Conservation (phyloP, 441 rosid genomes). For the Cnidoscolus chayamansa region DNA sequence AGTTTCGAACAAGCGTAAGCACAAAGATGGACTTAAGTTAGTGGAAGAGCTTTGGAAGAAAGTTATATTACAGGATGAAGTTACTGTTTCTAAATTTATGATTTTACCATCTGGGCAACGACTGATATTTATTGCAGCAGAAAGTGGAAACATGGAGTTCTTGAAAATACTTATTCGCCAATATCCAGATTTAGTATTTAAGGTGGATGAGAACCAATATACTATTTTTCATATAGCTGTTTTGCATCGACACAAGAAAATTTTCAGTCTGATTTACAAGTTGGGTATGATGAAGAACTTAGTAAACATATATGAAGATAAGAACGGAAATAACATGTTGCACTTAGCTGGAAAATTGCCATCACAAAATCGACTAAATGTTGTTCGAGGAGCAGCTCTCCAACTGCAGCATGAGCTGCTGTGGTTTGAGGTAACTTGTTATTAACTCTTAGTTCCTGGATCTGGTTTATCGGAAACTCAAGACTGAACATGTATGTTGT, state of each 20-base stretch:
- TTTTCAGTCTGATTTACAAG: constrained; percentile 28
- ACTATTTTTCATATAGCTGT: constrained; percentile 39
- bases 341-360: constrained; percentile 3
- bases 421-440: constrained; percentile 31
- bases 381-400: constrained; percentile 41
- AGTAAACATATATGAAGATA: constrained; percentile 27
- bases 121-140: constrained; percentile 27
- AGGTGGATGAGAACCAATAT: constrained; percentile 18
- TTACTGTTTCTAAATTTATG: constrained; percentile 18
- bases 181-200: constrained; percentile 32
- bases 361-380: constrained; percentile 18
- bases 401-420: constrained; percentile 38
- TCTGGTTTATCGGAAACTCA: too few relatives aligned
- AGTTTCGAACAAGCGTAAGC: not conserved
- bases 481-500: too few relatives aligned
- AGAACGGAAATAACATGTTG: constrained; percentile 9
- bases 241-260: constrained; percentile 32
- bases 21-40: not conserved
- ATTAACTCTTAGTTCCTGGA: too few relatives aligned
- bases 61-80: constrained; percentile 19
- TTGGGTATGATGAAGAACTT: constrained; percentile 27
- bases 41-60: not conserved
- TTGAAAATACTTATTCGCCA: constrained; percentile 21
- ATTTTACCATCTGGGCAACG: not conserved
- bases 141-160: constrained; percentile 29